A percentile compares a stretch with the other conserved stretches of the same genome.
These are phyloP conservation scores for Monilinia aucupariae DNA, from an alignment of 2,329 filamentous ascomycete species.

Conservation along the genomic window DNA sequence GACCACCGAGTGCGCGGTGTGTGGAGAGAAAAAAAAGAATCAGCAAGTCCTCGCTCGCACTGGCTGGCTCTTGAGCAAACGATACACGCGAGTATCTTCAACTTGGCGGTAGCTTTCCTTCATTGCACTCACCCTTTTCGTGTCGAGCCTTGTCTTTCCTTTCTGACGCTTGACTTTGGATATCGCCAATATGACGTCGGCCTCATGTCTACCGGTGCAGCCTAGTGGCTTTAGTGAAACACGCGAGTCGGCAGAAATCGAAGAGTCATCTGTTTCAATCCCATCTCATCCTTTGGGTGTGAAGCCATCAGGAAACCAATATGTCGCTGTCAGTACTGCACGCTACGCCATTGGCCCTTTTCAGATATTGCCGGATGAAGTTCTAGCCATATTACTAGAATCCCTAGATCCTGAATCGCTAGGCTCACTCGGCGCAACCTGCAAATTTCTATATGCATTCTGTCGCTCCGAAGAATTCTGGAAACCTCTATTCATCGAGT, in stretches of 20 bases:
- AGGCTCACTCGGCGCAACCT: constrained; percentile 65
- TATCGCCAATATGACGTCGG: not conserved
- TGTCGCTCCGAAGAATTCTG: constrained; percentile 80
- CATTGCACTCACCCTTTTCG: too few species aligned
- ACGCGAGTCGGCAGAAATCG: constrained; percentile 35
- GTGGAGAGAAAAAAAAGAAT: too few species aligned
- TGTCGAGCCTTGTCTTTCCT: not conserved
- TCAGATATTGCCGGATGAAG: constrained; percentile 69
- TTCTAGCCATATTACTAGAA: constrained; percentile 71
- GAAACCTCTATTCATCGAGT: constrained; percentile 81
- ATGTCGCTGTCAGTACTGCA: constrained; percentile 60
- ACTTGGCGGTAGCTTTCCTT: too few species aligned
- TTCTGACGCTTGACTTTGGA: not conserved
- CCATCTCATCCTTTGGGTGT: constrained; percentile 76
- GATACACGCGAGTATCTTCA: too few species aligned
- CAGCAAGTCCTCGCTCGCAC: too few species aligned
- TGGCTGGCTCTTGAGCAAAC: too few species aligned
- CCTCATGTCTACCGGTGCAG: not conserved
- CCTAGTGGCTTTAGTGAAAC: constrained; percentile 1
- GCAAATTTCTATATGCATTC: constrained; percentile 82
- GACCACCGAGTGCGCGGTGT: too few species aligned
- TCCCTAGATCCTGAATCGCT: constrained; percentile 61
- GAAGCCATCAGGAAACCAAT: constrained; percentile 81
- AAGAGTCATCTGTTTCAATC: constrained; percentile 49
- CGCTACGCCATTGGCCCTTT: constrained; percentile 62